A percentile compares a stretch with the other conserved stretches of the same genome.
Evolutionary conservation across 2,329 filamentous ascomycete species (phyloP).

Genomic region (Diaporthe batatas): DNA sequence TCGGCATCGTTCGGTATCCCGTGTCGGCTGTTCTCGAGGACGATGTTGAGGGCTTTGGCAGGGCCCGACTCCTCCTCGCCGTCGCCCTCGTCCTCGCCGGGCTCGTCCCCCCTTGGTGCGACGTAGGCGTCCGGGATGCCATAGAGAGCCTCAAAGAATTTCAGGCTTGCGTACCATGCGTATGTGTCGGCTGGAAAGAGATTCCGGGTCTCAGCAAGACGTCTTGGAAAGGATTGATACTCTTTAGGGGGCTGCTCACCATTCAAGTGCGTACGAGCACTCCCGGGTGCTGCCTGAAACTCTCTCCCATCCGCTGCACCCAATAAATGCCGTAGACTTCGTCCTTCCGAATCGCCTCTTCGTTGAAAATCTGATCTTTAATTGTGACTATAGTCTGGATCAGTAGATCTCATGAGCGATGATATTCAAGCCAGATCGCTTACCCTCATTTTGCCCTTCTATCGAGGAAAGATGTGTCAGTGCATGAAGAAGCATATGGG

Average conservation of each 20-base stretch:
- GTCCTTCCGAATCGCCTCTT: background rate
- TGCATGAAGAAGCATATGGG: slow-evolving; percentile 4
- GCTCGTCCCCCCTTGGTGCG: background rate
- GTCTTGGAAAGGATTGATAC: background rate
- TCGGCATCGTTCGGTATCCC: background rate
- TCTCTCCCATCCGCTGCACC: background rate
- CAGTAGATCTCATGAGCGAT: background rate
- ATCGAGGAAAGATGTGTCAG: slow-evolving; percentile 1
- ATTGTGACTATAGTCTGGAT: background rate
- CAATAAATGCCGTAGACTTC: background rate
- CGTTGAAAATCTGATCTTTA: background rate
- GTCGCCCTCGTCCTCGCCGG: background rate
- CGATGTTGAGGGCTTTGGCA: background rate
- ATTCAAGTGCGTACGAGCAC: background rate
- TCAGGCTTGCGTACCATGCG: background rate
- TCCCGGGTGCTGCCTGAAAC: background rate
- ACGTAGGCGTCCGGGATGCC: background rate
- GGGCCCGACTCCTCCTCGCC: background rate
- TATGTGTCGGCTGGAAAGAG: background rate
- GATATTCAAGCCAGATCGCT: background rate
- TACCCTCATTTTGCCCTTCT: background rate
- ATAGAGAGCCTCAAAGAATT: background rate
- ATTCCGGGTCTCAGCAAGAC: background rate
- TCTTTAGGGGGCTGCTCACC: background rate
- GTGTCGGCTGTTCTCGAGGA: background rate